These are phyloP conservation scores for Bacterosira constricta DNA, from an alignment of 108 stramenopile species.

Conservation along the genomic window DNA sequence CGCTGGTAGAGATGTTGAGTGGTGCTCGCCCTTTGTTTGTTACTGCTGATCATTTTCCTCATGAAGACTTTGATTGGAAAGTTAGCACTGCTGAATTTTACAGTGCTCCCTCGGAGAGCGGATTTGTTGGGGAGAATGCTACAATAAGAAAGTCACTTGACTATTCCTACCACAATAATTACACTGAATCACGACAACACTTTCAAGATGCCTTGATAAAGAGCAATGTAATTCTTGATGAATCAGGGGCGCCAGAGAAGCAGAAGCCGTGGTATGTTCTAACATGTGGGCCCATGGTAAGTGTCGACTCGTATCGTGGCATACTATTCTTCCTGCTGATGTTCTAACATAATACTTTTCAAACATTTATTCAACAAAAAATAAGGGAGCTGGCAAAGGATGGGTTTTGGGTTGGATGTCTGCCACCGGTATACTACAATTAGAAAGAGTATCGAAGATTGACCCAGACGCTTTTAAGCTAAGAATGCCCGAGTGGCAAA, in stretches of 20 bases:
- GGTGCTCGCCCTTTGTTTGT: background rate
- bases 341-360: too few relatives aligned
- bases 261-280: constrained; percentile 31
- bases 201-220: constrained; percentile 71
- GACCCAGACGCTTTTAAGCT: constrained; percentile 61
- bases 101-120: constrained; percentile 7
- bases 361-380: too few relatives aligned
- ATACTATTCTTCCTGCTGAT: too few relatives aligned
- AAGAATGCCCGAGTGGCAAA: constrained; percentile 56
- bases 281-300: constrained; percentile 53
- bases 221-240: constrained; percentile 3
- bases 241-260: too few relatives aligned
- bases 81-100: constrained; percentile 27
- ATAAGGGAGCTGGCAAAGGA: constrained; percentile 64
- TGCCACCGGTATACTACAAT: constrained; percentile 36
- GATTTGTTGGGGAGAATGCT: constrained; percentile 65
- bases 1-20: constrained; percentile 19
- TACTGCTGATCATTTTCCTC: background rate
- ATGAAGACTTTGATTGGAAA: constrained; percentile 11
- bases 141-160: constrained; percentile 70
- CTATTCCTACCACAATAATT: constrained; percentile 69
- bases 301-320: too few relatives aligned
- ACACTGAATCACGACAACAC: constrained; percentile 68
- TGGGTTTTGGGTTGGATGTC: constrained; percentile 57
- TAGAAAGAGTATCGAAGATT: constrained; percentile 46